Evolutionary conservation across 345 rosid genomes (phyloP).

Genomic region (Chamaenerion angustifolium): DNA sequence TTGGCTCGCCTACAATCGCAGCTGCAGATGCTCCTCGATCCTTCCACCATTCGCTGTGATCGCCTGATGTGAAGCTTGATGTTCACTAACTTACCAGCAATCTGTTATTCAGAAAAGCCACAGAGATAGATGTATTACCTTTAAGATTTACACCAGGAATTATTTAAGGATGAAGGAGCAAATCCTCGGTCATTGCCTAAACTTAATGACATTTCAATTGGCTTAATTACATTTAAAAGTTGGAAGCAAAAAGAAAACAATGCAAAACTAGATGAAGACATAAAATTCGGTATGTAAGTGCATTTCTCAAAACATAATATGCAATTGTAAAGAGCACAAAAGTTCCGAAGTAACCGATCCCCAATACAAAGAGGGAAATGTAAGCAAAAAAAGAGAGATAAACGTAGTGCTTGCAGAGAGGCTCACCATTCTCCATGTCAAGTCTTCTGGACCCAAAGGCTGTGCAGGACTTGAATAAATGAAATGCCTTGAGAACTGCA

Average conservation of each 20-base stretch:
- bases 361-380: not conserved
- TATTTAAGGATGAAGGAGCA: too few relatives aligned
- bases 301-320: too few relatives aligned
- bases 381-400: not conserved
- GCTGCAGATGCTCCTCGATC: slow-evolving; percentile 61
- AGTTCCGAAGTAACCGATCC: too few relatives aligned
- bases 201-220: too few relatives aligned
- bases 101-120: slow-evolving; percentile 21
- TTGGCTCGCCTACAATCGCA: slow-evolving; percentile 62
- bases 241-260: too few relatives aligned
- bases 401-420: too few relatives aligned
- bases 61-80: slow-evolving; percentile 77
- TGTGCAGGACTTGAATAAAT: slow-evolving; percentile 84
- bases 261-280: too few relatives aligned
- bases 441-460: slow-evolving; percentile 91
- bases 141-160: too few relatives aligned
- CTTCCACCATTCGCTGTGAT: slow-evolving; percentile 60
- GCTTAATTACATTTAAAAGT: not conserved
- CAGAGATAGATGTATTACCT: too few relatives aligned
- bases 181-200: too few relatives aligned
- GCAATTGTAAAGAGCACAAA: too few relatives aligned
- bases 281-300: too few relatives aligned
- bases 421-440: slow-evolving; percentile 92
- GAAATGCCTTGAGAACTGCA: slow-evolving; percentile 74
- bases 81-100: slow-evolving; percentile 77